phyloP scores from a whole-genome alignment of 1,284 basidiomycete species.

The Ustilago tritici region DNA sequence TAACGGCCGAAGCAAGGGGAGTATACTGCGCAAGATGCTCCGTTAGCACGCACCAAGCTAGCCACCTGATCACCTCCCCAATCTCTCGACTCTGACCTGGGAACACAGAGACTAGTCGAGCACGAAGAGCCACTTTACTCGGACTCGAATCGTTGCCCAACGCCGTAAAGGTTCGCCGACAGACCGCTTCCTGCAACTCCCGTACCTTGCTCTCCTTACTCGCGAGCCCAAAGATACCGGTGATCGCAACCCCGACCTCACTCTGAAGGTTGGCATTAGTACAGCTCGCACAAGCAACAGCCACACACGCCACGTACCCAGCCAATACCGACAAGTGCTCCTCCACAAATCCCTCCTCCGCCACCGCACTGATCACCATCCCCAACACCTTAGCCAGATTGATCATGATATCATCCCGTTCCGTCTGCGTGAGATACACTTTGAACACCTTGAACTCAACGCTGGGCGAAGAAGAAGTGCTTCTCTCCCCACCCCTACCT shows the following conservation, averaged over 20 bases:
- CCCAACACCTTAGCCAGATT: slow-evolving; percentile 24
- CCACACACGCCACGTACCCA: slow-evolving; percentile 30
- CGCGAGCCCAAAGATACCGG: slow-evolving; percentile 17
- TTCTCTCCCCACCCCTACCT: neutral
- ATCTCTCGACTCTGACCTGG: slow-evolving; percentile 17
- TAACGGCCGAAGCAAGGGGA: neutral
- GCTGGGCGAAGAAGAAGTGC: slow-evolving; percentile 13
- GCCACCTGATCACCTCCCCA: slow-evolving; percentile 20
- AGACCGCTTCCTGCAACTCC: slow-evolving; percentile 21
- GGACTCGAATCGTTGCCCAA: slow-evolving; percentile 3
- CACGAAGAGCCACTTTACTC: slow-evolving; percentile 15
- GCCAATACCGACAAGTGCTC: slow-evolving; percentile 20
- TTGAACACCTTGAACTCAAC: slow-evolving; percentile 14
- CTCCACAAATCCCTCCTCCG: neutral
- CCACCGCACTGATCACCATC: slow-evolving; percentile 1
- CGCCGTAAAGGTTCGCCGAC: slow-evolving; percentile 17
- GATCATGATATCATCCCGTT: slow-evolving; percentile 31
- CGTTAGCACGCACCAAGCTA: slow-evolving; percentile 33
- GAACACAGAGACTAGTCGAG: slow-evolving; percentile 21
- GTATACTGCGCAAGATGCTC: slow-evolving; percentile 21
- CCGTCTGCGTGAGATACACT: slow-evolving; percentile 31
- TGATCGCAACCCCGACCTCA: slow-evolving; percentile 2
- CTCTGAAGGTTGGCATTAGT: slow-evolving; percentile 17
- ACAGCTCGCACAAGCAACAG: slow-evolving; percentile 24
- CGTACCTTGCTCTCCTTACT: neutral